These are phyloP conservation scores for Miamiensis avidus DNA, from an alignment of 169 alveolate genomes.

Conservation along the genomic window DNA sequence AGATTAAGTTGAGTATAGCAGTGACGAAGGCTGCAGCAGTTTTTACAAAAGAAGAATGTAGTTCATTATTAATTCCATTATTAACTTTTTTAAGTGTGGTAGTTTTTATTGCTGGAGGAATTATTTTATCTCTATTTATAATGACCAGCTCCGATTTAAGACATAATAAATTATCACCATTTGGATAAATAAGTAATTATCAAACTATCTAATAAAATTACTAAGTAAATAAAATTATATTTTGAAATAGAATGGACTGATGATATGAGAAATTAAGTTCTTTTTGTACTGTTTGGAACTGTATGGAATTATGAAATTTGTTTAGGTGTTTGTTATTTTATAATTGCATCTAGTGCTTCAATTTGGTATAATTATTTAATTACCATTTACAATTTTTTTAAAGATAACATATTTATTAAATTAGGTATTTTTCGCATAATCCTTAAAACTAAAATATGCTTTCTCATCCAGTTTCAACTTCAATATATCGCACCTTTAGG, in stretches of 20 bases:
- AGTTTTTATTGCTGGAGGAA: not conserved
- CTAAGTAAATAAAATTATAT: too few species aligned
- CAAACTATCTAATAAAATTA: not conserved
- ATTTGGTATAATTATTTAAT: not conserved
- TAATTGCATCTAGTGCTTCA: not conserved
- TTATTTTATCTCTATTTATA: too few species aligned
- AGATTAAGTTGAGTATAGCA: not conserved
- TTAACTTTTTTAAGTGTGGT: not conserved
- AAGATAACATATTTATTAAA: too few species aligned
- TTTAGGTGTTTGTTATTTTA: not conserved
- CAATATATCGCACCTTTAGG: not conserved
- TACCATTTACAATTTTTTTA: too few species aligned
- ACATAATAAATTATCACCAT: not conserved
- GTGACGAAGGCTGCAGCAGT: not conserved
- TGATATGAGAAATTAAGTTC: not conserved
- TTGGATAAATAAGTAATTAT: not conserved
- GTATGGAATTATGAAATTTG: not conserved
- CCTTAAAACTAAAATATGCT: too few species aligned
- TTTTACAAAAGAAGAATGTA: not conserved
- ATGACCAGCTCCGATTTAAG: not conserved
- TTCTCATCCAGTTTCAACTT: not conserved
- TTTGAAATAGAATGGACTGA: not conserved
- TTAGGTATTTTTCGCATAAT: not conserved
- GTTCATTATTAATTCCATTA: not conserved
- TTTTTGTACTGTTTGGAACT: not conserved